These are phyloP conservation scores for Meira nashicola DNA, from an alignment of 1,284 basidiomycete genomes.

Conservation along the genomic window DNA sequence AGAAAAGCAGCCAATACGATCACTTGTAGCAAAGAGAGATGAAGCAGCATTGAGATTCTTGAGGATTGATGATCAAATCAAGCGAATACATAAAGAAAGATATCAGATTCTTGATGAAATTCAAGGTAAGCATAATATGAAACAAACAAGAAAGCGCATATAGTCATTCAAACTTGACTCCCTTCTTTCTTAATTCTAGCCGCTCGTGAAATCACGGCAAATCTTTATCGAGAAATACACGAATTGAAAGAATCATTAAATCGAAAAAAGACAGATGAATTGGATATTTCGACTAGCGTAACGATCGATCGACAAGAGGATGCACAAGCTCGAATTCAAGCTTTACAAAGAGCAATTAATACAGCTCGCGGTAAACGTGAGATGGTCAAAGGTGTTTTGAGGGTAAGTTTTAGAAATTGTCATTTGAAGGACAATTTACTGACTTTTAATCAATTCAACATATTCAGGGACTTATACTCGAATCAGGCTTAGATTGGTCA, in stretches of 20 bases:
- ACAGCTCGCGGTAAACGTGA: neutral
- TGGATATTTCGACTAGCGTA: too few relatives aligned
- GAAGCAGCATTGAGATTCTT: neutral
- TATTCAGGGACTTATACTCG: slow-evolving; percentile 5
- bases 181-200: too few relatives aligned
- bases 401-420: neutral
- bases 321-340: neutral
- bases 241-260: too few relatives aligned
- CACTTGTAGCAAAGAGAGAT: neutral
- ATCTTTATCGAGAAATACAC: too few relatives aligned
- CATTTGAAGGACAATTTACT: neutral
- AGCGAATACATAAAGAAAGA: neutral
- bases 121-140: neutral
- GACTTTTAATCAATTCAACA: neutral
- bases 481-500: slow-evolving; percentile 9
- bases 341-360: neutral
- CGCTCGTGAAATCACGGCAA: too few relatives aligned
- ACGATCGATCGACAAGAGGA: too few relatives aligned
- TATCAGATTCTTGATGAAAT: neutral
- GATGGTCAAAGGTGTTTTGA: slow-evolving; percentile 4
- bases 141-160: too few relatives aligned
- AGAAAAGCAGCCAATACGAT: neutral
- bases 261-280: too few relatives aligned
- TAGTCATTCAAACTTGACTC: too few relatives aligned
- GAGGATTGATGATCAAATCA: neutral